Conservation (phyloP, 805 yeast species). For the Teunomyces gatunensis region DNA sequence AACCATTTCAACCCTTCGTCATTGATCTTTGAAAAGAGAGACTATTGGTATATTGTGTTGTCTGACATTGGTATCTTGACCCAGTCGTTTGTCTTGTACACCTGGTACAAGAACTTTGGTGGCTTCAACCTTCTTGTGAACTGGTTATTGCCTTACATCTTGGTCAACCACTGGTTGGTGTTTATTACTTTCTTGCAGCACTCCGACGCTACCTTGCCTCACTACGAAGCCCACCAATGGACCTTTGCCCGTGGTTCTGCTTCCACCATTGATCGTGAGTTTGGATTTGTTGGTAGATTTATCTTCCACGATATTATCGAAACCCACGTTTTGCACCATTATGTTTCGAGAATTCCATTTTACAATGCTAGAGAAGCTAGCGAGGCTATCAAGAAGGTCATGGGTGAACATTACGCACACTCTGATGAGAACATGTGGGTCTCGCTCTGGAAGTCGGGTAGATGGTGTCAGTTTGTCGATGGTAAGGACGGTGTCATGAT, state of each 20-base stretch:
- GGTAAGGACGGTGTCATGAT: conserved; percentile 63
- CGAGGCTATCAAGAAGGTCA: conserved; percentile 48
- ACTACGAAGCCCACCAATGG: conserved; percentile 56
- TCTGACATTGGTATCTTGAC: conserved; percentile 55
- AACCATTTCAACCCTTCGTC: conserved; percentile 57
- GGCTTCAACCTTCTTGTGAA: conserved; percentile 48
- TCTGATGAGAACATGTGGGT: conserved; percentile 56
- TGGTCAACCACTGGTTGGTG: conserved; percentile 66
- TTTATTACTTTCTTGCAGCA: conserved; percentile 63
- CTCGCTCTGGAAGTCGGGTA: conserved; percentile 54
- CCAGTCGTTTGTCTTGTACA: conserved; percentile 45
- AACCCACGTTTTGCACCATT: conserved; percentile 58
- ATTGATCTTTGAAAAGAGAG: conserved; percentile 52
- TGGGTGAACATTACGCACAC: conserved; percentile 51
- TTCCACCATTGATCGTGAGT: conserved; percentile 61
- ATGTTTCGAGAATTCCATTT: conserved; percentile 54
- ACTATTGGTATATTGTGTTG: conserved; percentile 53
- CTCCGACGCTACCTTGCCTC: conserved; percentile 59
- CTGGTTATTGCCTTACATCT: conserved; percentile 58
- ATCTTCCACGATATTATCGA: conserved; percentile 59
- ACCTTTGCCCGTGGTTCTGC: conserved; percentile 67
- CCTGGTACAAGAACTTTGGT: conserved; percentile 50
- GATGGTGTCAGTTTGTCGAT: conserved; percentile 71
- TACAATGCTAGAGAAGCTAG: conserved; percentile 55
- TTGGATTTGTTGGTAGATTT: conserved; percentile 56